Base-by-base conservation (phyloP, 192 early-diverging fungal species). In the Entophlyctis helioformis region DNA sequence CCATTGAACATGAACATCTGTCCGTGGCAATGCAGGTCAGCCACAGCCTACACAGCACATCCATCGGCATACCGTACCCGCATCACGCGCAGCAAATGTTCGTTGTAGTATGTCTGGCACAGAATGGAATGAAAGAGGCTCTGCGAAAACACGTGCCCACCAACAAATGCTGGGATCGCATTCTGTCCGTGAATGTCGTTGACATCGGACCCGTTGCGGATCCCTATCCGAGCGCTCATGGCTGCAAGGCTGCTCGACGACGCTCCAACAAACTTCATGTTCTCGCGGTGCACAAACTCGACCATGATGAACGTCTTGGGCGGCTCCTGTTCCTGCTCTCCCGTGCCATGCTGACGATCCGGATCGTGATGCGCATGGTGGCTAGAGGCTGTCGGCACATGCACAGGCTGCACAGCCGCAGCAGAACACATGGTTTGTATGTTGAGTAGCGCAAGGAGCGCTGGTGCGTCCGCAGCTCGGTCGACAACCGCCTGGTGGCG, bases 231-330 rank as follows among this genome's bases (percentile, higher is more conserved):
- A 66, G 22, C 76, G 57, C 35, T 75, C 72, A 44, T 71, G 59
- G 51, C 66, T 68, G 24, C 59, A 60, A n/a, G 71, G 54, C 2
- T 67, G 66, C 46, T 74, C 72, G n/a, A n/a, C n/a, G n/a, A n/a
- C n/a, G n/a, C n/a, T n/a, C 84, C 82, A 33, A 86, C 71, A 49
- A 84, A 74, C 62, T 86, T 82, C 64, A 82, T 80, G 52, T 81
- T 84, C 51, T 86, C 54, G 61, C 63, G 15, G 50, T 83, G 71
- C 38, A 79, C 63, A 51, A 83, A 82, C 63, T 86, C 83, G 38
- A 82, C 74, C 20, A 70, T 74, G 41, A 81, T 60, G 64, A 84
- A 83, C 37, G 74, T 74, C 32, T 59, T 35, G n/a, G n/a, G n/a
- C n/a, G n/a, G n/a, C n/a, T n/a, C n/a, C n/a, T n/a, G n/a, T n/a